Percentiles rank a stretch among this genome's conserved stretches.
Evolutionary conservation across 495 filamentous ascomycete species (phyloP).

Genomic region (Podospora bellae-mahoneyi): DNA sequence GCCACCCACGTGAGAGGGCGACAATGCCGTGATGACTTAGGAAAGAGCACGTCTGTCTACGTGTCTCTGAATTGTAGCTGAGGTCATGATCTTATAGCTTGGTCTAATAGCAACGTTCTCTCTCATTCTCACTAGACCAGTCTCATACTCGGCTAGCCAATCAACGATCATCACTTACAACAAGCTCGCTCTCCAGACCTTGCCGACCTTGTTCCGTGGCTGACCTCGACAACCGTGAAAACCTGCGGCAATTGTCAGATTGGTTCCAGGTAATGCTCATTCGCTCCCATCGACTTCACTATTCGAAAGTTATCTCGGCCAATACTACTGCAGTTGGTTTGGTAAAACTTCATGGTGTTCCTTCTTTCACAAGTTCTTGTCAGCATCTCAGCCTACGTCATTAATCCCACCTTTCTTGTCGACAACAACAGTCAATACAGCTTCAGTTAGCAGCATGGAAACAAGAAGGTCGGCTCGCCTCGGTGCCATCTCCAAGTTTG

Average conservation of each 20-base stretch:
- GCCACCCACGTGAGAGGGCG: conserved; percentile 28
- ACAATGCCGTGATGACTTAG: conserved; percentile 23
- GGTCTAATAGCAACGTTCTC: background rate
- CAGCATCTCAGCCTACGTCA: background rate
- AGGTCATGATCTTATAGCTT: background rate
- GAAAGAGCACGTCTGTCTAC: background rate
- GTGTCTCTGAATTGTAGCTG: background rate
- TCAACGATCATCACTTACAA: background rate
- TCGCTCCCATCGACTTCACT: background rate
- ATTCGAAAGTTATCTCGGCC: background rate
- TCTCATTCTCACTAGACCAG: background rate
- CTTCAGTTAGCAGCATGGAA: conserved; percentile 42
- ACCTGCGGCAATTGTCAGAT: background rate
- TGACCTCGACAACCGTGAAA: background rate
- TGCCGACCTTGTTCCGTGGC: background rate
- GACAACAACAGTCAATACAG: background rate
- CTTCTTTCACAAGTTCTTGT: background rate
- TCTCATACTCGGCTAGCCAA: background rate
- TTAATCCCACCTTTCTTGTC: background rate
- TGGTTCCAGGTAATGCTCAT: background rate
- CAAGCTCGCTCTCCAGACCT: background rate
- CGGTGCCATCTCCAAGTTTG: conserved; percentile 39
- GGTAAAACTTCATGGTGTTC: background rate
- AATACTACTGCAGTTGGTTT: background rate
- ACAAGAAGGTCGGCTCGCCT: conserved; percentile 58